These are phyloP conservation scores for Rhodotorula sp. DNA, from an alignment of 1,284 basidiomycete species.

Conservation along the genomic window DNA sequence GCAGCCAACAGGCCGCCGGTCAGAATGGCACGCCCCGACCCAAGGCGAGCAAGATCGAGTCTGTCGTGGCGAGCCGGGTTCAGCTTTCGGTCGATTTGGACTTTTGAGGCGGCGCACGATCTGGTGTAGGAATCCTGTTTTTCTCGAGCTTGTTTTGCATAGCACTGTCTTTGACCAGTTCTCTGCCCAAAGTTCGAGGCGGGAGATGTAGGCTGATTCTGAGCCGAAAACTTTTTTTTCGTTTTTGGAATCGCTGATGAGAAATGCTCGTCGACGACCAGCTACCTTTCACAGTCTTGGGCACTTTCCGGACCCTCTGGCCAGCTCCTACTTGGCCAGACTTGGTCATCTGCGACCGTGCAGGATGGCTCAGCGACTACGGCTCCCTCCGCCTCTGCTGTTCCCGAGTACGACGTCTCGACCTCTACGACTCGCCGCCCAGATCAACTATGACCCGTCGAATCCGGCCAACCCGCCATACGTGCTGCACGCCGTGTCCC, in stretches of 20 bases:
- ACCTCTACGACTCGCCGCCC: slow-evolving; percentile 29
- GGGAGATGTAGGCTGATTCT: no score
- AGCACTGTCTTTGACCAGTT: no score
- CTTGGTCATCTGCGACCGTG: background rate
- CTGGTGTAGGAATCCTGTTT: background rate
- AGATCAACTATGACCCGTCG: slow-evolving; percentile 25
- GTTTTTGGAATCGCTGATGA: no score
- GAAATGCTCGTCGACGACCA: no score
- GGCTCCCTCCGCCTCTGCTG: slow-evolving; percentile 35
- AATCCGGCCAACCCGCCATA: slow-evolving; percentile 28
- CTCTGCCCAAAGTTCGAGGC: no score
- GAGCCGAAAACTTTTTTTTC: no score
- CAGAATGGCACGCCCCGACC: slow-evolving; percentile 2
- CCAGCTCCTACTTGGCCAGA: background rate
- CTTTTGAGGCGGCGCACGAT: slow-evolving; percentile 13
- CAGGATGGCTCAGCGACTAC: slow-evolving; percentile 16
- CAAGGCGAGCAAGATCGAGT: slow-evolving; percentile 30
- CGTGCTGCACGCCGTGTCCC: slow-evolving; percentile 36
- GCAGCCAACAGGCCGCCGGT: background rate
- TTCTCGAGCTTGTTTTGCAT: background rate
- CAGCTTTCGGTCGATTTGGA: slow-evolving; percentile 40
- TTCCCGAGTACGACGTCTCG: slow-evolving; percentile 16
- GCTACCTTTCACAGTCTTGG: no score
- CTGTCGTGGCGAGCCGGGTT: slow-evolving; percentile 26
- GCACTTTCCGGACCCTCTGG: background rate